A percentile compares a stretch with the other conserved stretches of the same genome.
phyloP scores from a whole-genome alignment of 495 filamentous ascomycete species.

The Hypoxylon fuscum region DNA sequence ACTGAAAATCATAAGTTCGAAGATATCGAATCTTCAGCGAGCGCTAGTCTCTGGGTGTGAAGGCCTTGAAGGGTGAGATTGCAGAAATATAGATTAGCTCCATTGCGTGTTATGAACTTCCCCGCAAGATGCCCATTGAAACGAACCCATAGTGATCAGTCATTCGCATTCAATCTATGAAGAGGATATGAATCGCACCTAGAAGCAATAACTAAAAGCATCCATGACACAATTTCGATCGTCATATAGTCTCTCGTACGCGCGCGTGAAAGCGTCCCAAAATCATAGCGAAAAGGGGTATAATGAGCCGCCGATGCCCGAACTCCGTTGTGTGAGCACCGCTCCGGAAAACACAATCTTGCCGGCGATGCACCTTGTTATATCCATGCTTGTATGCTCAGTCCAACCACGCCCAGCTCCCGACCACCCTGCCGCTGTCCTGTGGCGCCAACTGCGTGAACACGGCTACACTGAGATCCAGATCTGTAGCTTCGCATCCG shows the following conservation, averaged over 20 bases:
- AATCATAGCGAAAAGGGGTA: conserved; percentile 28
- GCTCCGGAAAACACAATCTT: neutral
- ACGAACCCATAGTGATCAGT: no score
- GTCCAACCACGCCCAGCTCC: conserved; percentile 75
- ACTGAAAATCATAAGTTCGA: no score
- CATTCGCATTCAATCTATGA: no score
- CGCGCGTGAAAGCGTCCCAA: neutral
- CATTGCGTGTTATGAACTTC: no score
- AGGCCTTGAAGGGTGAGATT: no score
- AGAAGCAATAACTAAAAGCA: neutral
- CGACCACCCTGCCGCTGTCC: conserved; percentile 64
- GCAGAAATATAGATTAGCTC: no score
- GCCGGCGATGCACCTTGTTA: neutral
- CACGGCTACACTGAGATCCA: conserved; percentile 70
- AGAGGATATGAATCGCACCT: no score
- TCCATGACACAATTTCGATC: conserved; percentile 2
- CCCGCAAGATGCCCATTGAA: no score
- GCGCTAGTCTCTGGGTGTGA: no score
- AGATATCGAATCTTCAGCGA: no score
- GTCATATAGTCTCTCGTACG: neutral
- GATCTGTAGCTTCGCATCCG: conserved; percentile 69
- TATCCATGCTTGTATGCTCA: conserved; percentile 3
- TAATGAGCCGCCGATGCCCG: conserved; percentile 18
- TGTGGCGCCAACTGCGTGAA: conserved; percentile 68
- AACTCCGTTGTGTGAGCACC: conserved; percentile 22